Conservation (phyloP, 805 yeast species). For the Grigorovia transvaalensis region DNA sequence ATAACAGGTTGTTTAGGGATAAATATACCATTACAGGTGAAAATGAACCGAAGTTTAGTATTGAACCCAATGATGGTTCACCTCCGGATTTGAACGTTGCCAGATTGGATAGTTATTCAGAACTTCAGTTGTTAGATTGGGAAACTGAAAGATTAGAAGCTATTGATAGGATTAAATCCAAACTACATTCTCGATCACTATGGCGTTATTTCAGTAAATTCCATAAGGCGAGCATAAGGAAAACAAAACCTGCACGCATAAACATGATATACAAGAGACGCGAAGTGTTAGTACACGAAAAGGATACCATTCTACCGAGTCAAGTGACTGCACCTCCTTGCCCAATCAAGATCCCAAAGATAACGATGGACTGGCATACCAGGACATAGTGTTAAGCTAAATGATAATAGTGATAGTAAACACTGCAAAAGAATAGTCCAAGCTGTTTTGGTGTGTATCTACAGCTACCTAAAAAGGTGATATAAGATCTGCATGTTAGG, state of each 20-base stretch:
- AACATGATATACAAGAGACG: background rate
- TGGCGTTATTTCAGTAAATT: slow-evolving; percentile 6
- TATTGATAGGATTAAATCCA: slow-evolving; percentile 11
- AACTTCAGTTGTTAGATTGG: slow-evolving; percentile 17
- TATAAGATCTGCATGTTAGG: background rate
- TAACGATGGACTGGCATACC: background rate
- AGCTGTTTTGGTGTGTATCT: too few relatives aligned
- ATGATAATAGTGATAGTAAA: too few relatives aligned
- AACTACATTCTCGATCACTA: slow-evolving; percentile 9
- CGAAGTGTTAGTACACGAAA: background rate
- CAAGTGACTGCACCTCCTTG: slow-evolving; percentile 2
- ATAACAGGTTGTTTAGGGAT: background rate
- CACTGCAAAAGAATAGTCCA: too few relatives aligned
- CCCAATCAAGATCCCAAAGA: background rate
- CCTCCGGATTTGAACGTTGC: background rate
- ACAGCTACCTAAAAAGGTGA: background rate
- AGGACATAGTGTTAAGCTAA: background rate
- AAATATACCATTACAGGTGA: background rate
- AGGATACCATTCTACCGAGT: background rate
- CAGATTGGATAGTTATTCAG: slow-evolving; percentile 17
- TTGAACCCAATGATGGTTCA: background rate
- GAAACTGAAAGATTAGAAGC: slow-evolving; percentile 13
- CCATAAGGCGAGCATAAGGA: background rate
- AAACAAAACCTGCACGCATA: background rate
- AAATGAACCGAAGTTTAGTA: background rate